phyloP scores from a whole-genome alignment of 2,329 filamentous ascomycete species.

The Ascochyta lentis region DNA sequence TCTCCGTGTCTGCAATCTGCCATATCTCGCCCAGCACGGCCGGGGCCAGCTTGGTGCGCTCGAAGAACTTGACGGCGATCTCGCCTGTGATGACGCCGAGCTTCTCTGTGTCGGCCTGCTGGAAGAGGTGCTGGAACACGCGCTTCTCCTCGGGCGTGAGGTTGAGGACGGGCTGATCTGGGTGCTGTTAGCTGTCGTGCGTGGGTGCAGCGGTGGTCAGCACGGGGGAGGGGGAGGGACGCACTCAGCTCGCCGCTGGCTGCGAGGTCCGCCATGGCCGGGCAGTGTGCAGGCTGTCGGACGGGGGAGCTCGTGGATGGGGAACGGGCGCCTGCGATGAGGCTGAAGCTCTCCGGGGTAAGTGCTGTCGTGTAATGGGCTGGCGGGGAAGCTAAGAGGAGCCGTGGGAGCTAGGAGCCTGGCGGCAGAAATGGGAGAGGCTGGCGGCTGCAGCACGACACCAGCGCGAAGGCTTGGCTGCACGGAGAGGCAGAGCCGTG shows the following conservation, averaged over 20 bases:
- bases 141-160: slow-evolving; percentile 91
- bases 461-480: slow-evolving; percentile 1
- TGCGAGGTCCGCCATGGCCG: slow-evolving; percentile 47
- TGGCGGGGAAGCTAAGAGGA: slow-evolving; percentile 35
- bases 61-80: slow-evolving; percentile 95
- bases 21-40: slow-evolving; percentile 93
- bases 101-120: slow-evolving; percentile 87
- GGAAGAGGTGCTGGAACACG: slow-evolving; percentile 90
- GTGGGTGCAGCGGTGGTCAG: not conserved
- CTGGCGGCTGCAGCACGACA: slow-evolving; percentile 26
- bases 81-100: slow-evolving; percentile 96
- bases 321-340: slow-evolving; percentile 35
- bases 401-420: slow-evolving; percentile 15
- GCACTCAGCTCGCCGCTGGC: slow-evolving; percentile 46
- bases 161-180: slow-evolving; percentile 70
- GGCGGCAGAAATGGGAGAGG: slow-evolving; percentile 21
- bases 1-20: slow-evolving; percentile 98
- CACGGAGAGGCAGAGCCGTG: slow-evolving; percentile 6
- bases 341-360: slow-evolving; percentile 38
- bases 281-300: slow-evolving; percentile 19
- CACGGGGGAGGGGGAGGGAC: not conserved
- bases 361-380: slow-evolving; percentile 31
- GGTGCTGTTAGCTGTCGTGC: slow-evolving; percentile 28
- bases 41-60: slow-evolving; percentile 89
- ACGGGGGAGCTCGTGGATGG: slow-evolving; percentile 27